These are phyloP conservation scores for Pseudognaphalium luteoalbum DNA, from an alignment of 129 eudicot species.

Conservation along the genomic window DNA sequence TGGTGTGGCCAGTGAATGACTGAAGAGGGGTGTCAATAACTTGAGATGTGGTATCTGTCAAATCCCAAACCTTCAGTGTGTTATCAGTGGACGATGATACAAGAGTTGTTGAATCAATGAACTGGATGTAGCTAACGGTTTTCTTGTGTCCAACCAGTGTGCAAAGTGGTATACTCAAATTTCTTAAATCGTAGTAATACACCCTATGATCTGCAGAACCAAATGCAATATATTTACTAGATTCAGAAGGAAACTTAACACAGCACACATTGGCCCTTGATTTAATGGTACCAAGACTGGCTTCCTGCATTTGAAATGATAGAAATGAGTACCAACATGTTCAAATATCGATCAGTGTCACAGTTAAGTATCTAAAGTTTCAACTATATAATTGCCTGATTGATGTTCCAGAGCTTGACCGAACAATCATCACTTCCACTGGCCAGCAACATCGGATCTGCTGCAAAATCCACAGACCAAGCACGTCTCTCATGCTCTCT, in stretches of 20 bases:
- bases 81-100: constrained; percentile 84
- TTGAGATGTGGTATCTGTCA: constrained; percentile 62
- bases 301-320: constrained; percentile 68
- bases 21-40: constrained; percentile 72
- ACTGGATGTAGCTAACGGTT: constrained; percentile 91
- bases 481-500: constrained; percentile 88
- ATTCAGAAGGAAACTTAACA: constrained; percentile 72
- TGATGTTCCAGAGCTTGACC: constrained; percentile 95
- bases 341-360: constrained; percentile 22
- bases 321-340: constrained; percentile 41
- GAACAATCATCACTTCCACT: constrained; percentile 98
- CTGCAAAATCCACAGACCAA: constrained; percentile 93
- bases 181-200: constrained; percentile 86
- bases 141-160: constrained; percentile 82
- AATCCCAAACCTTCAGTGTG: constrained; percentile 83
- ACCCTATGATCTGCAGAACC: constrained; percentile 94
- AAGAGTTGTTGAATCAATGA: constrained; percentile 74
- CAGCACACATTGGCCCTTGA: constrained; percentile 96
- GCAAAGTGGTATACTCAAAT: constrained; percentile 67
- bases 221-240: constrained; percentile 79
- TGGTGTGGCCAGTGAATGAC: constrained; percentile 71
- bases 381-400: constrained; percentile 76
- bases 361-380: constrained; percentile 18
- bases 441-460: constrained; percentile 89
- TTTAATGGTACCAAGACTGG: constrained; percentile 75